A percentile compares a stretch with the other conserved stretches of the same genome.
phyloP scores from a whole-genome alignment of 768 basidiomycete genomes.

The Leccinum ochraceum region DNA sequence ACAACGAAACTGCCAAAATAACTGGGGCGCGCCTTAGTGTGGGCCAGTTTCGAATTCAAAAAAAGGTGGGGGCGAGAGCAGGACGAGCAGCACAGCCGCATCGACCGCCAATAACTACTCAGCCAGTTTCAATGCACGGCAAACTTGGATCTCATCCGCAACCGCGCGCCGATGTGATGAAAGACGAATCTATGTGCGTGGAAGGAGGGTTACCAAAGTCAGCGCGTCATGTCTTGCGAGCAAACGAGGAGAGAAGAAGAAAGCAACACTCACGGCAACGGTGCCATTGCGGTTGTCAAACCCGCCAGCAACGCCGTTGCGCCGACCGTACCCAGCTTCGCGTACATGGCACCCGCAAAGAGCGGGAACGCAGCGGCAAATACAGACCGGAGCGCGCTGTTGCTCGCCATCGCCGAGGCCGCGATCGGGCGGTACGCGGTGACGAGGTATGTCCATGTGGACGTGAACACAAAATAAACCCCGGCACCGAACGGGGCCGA shows the following conservation, averaged over 20 bases:
- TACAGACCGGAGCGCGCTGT: constrained; percentile 48
- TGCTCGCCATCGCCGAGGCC: constrained; percentile 68
- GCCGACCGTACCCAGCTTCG: constrained; percentile 62
- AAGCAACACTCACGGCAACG: constrained; percentile 50
- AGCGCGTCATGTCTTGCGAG: not conserved
- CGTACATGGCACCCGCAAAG: constrained; percentile 53
- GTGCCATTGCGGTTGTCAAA: constrained; percentile 58
- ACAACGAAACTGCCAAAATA: not conserved
- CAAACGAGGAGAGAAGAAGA: not conserved
- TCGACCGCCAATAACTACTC: not conserved
- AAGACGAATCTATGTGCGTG: constrained; percentile 44
- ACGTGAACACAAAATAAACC: constrained; percentile 63
- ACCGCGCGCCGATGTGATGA: constrained; percentile 44
- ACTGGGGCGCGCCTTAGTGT: not conserved
- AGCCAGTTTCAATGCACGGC: constrained; percentile 26
- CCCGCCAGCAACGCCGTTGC: constrained; percentile 74
- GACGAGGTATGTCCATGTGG: constrained; percentile 62
- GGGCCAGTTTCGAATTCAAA: not conserved
- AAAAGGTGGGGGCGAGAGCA: not conserved
- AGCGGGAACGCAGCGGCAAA: constrained; percentile 56
- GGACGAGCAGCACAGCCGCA: not conserved
- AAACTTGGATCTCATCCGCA: constrained; percentile 47
- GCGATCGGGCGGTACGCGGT: constrained; percentile 52
- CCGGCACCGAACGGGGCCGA: constrained; percentile 55
- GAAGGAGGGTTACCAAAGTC: not conserved